Evolutionary conservation across 495 filamentous ascomycete species (phyloP).

Genomic region (Monascus purpureus): DNA sequence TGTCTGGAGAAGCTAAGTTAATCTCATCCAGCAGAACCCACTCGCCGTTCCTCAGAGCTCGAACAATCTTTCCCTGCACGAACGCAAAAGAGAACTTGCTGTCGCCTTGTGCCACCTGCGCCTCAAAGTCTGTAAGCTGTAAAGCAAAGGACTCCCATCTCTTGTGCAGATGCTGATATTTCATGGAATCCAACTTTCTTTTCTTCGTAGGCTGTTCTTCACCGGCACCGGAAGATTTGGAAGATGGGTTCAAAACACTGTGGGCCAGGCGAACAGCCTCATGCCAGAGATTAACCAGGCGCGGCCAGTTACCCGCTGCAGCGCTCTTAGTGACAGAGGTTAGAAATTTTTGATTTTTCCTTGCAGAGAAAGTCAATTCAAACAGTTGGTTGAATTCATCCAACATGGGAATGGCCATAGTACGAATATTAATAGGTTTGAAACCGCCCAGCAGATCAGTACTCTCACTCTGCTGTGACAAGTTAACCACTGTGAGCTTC

Average conservation of each 20-base stretch:
- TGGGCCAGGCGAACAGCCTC: slow-evolving; percentile 79
- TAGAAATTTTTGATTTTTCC: slow-evolving; percentile 76
- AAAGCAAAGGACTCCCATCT: slow-evolving; percentile 69
- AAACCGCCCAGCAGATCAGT: slow-evolving; percentile 89
- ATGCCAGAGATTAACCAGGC: slow-evolving; percentile 71
- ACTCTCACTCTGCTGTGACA: slow-evolving; percentile 95
- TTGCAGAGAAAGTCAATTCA: slow-evolving; percentile 65
- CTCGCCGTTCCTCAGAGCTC: slow-evolving; percentile 82
- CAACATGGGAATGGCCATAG: slow-evolving; percentile 75
- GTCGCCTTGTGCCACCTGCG: slow-evolving; percentile 61
- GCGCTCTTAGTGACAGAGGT: slow-evolving; percentile 66
- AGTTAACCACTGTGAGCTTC: slow-evolving; percentile 77
- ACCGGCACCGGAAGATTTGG: slow-evolving; percentile 19
- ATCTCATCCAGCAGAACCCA: slow-evolving; percentile 99
- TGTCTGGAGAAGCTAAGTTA: slow-evolving; percentile 88
- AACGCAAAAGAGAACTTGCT: slow-evolving; percentile 89
- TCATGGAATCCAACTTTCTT: slow-evolving; percentile 60
- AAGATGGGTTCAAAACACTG: slow-evolving; percentile 39
- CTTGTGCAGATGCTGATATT: slow-evolving; percentile 48
- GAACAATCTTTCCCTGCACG: slow-evolving; percentile 86
- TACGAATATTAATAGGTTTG: slow-evolving; percentile 85
- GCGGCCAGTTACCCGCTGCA: slow-evolving; percentile 69
- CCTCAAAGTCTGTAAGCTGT: slow-evolving; percentile 66
- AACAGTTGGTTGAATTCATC: slow-evolving; percentile 90
- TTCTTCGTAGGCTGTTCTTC: slow-evolving; percentile 63